Conservation (phyloP, 1,284 basidiomycete species). For the Trametes hirsuta region DNA sequence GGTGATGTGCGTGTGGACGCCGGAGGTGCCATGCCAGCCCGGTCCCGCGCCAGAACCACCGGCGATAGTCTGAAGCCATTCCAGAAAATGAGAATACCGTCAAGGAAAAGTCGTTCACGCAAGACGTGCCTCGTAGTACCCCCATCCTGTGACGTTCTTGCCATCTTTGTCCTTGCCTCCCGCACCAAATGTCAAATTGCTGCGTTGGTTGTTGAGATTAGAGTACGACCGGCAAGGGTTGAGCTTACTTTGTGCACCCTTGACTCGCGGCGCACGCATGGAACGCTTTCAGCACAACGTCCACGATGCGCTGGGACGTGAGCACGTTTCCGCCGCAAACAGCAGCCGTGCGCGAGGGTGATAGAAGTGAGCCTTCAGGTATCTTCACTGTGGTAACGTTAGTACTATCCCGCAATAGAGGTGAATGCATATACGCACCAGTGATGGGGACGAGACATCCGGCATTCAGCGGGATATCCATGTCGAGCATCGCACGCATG, state of each 20-base stretch:
- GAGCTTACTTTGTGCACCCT: slow-evolving; percentile 84
- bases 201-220: slow-evolving; percentile 33
- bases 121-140: slow-evolving; percentile 83
- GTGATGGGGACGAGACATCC: slow-evolving; percentile 86
- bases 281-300: slow-evolving; percentile 94
- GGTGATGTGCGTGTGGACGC: slow-evolving; percentile 90
- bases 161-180: slow-evolving; percentile 88
- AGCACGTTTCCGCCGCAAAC: slow-evolving; percentile 95
- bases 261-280: slow-evolving; percentile 92
- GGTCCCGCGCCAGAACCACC: slow-evolving; percentile 94
- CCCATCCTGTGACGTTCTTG: slow-evolving; percentile 81
- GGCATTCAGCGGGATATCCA: slow-evolving; percentile 93
- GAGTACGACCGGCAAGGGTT: neutral
- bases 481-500: slow-evolving; percentile 89
- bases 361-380: slow-evolving; percentile 79
- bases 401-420: neutral
- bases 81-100: neutral
- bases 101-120: neutral
- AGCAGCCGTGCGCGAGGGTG: slow-evolving; percentile 85
- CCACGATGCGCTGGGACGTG: slow-evolving; percentile 92
- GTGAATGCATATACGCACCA: slow-evolving; percentile 44
- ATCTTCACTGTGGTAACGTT: slow-evolving; percentile 63
- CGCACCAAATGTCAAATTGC: slow-evolving; percentile 90
- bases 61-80: slow-evolving; percentile 75
- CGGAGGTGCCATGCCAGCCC: slow-evolving; percentile 87